These are phyloP conservation scores for Arabis hirsuta DNA, from an alignment of 345 rosid genomes.

Conservation along the genomic window DNA sequence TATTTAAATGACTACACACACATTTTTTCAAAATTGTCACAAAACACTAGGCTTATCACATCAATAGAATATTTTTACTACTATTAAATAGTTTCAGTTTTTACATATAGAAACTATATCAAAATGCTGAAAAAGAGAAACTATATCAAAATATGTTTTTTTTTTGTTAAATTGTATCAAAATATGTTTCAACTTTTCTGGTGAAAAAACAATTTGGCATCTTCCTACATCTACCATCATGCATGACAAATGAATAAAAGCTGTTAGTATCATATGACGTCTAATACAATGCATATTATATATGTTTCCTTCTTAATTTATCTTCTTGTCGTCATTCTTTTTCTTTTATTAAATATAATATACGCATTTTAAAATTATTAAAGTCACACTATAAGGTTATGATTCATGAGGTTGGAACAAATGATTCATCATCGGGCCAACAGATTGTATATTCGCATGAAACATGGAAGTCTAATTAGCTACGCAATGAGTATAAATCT, in stretches of 20 bases:
- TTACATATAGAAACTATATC: background rate
- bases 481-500: slow-evolving; percentile 1
- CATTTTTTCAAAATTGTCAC: slow-evolving; percentile 30
- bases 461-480: slow-evolving; percentile 28
- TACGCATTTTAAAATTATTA: background rate
- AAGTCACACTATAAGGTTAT: slow-evolving; percentile 9
- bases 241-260: slow-evolving; percentile 42
- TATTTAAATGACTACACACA: slow-evolving; percentile 17
- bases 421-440: slow-evolving; percentile 35
- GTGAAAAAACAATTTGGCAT: slow-evolving; percentile 24
- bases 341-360: background rate
- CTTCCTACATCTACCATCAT: slow-evolving; percentile 38
- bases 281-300: slow-evolving; percentile 26
- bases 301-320: slow-evolving; percentile 33
- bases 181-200: slow-evolving; percentile 7
- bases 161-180: too few species aligned
- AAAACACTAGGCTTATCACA: slow-evolving; percentile 3
- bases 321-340: slow-evolving; percentile 36
- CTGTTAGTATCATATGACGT: slow-evolving; percentile 40
- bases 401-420: slow-evolving; percentile 16
- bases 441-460: slow-evolving; percentile 43
- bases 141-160: too few species aligned
- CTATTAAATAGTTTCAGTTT: background rate
- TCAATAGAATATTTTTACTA: background rate
- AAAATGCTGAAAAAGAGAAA: too few species aligned